phyloP scores from a whole-genome alignment of 23 red algal species.

The Cyanidium caldarium region DNA sequence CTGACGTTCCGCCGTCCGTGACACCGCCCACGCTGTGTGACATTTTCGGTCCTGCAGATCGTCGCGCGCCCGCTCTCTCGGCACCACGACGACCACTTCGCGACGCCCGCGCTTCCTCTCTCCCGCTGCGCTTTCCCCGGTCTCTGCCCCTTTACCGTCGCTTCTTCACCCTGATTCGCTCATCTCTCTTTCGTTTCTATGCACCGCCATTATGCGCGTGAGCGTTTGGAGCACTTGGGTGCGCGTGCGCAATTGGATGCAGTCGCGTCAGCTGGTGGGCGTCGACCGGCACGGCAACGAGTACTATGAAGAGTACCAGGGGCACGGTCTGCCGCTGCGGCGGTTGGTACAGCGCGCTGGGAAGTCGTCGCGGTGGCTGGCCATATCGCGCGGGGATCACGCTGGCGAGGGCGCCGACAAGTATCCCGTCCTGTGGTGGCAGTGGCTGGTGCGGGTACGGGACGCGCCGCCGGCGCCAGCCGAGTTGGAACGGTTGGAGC shows the following conservation, averaged over 20 bases:
- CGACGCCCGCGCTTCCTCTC: too few relatives aligned
- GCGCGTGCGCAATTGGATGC: background rate
- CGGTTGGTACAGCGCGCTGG: background rate
- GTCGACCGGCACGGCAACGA: background rate
- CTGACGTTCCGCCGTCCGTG: too few relatives aligned
- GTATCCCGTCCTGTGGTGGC: background rate
- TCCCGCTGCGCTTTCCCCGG: too few relatives aligned
- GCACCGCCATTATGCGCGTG: background rate
- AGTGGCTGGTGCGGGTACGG: background rate
- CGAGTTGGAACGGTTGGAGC: background rate
- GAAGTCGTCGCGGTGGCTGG: background rate
- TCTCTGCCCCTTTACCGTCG: too few relatives aligned
- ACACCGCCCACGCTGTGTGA: too few relatives aligned
- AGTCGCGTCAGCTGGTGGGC: background rate
- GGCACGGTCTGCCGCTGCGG: background rate
- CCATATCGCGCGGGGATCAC: background rate
- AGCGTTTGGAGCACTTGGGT: background rate
- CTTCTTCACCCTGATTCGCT: too few relatives aligned
- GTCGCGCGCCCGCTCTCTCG: too few relatives aligned
- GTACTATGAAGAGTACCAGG: slow-evolving; percentile 2
- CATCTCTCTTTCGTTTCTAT: too few relatives aligned
- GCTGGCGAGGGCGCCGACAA: background rate
- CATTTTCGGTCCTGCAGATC: too few relatives aligned
- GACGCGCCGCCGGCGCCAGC: background rate
- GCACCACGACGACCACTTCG: too few relatives aligned